phyloP scores from a whole-genome alignment of 2,329 filamentous ascomycete genomes.

The Geosmithia flava region DNA sequence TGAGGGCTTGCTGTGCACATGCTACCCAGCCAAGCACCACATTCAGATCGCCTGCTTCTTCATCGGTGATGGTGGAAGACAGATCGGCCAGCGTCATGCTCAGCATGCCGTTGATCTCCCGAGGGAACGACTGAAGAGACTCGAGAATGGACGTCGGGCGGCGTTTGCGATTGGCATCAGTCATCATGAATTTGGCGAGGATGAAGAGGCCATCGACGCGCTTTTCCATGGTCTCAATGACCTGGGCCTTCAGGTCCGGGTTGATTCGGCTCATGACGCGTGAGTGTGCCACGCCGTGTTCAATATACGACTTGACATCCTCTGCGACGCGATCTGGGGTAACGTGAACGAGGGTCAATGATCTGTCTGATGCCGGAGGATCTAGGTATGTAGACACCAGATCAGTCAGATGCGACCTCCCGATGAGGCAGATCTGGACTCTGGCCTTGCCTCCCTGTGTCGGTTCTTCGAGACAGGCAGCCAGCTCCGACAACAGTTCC shows the following conservation, averaged over 20 bases:
- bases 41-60: constrained; percentile 29
- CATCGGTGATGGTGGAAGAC: constrained; percentile 21
- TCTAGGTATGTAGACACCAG: constrained; percentile 20
- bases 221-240: constrained; percentile 24
- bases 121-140: constrained; percentile 29
- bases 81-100: constrained; percentile 27
- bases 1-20: constrained; percentile 28
- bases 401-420: constrained; percentile 28
- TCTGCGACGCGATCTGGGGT: constrained; percentile 25
- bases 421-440: constrained; percentile 25
- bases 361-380: constrained; percentile 9
- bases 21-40: constrained; percentile 32
- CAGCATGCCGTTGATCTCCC: constrained; percentile 28
- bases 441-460: constrained; percentile 5
- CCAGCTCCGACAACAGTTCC: constrained; percentile 22
- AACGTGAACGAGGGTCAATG: constrained; percentile 26
- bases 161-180: constrained; percentile 30
- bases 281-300: constrained; percentile 24
- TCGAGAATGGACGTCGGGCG: constrained; percentile 31
- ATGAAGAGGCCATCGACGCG: constrained; percentile 35
- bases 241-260: constrained; percentile 19
- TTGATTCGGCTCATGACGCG: constrained; percentile 20
- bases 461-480: constrained; percentile 10
- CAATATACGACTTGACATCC: constrained; percentile 29
- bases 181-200: constrained; percentile 35